These are phyloP conservation scores for Syzygium oleosum DNA, from an alignment of 345 rosid species.

Conservation along the genomic window DNA sequence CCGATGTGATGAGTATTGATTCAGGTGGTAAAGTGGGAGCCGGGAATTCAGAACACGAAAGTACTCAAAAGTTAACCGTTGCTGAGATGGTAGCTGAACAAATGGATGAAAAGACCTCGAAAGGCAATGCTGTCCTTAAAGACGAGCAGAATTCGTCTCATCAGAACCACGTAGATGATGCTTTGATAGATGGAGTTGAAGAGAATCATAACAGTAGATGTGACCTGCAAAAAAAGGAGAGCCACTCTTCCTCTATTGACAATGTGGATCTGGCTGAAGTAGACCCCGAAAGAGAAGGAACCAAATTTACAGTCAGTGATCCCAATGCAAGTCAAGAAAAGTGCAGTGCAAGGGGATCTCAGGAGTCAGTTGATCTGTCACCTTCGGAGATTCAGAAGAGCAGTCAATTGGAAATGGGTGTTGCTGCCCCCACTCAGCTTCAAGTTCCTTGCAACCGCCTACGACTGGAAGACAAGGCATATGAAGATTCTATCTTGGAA, in stretches of 20 bases:
- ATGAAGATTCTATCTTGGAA: slow-evolving; percentile 78
- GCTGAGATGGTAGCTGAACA: slow-evolving; percentile 34
- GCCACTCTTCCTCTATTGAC: slow-evolving; percentile 20
- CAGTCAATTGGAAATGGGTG: slow-evolving; percentile 12
- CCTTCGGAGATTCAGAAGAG: slow-evolving; percentile 15
- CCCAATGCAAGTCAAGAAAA: slow-evolving; percentile 20
- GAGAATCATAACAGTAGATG: slow-evolving; percentile 26
- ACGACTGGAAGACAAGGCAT: slow-evolving; percentile 42
- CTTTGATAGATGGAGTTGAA: slow-evolving; percentile 27
- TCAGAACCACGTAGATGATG: slow-evolving; percentile 18
- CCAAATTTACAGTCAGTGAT: slow-evolving; percentile 13
- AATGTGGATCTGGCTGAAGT: slow-evolving; percentile 25
- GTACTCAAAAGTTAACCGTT: slow-evolving; percentile 22
- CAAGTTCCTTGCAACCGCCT: slow-evolving; percentile 27
- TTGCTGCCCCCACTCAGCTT: slow-evolving; percentile 26
- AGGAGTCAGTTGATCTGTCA: slow-evolving; percentile 16
- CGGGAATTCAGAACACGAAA: slow-evolving; percentile 33
- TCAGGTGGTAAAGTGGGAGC: slow-evolving; percentile 23
- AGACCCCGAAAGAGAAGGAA: slow-evolving; percentile 23
- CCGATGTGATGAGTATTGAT: slow-evolving; percentile 29
- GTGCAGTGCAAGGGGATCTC: slow-evolving; percentile 20
- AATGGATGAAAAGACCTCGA: slow-evolving; percentile 29
- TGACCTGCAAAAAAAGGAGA: slow-evolving; percentile 35
- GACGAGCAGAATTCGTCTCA: slow-evolving; percentile 12
- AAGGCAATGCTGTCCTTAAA: slow-evolving; percentile 11